Conservation (phyloP, 352 stramenopile genomes). For the Pythium chondricola region DNA sequence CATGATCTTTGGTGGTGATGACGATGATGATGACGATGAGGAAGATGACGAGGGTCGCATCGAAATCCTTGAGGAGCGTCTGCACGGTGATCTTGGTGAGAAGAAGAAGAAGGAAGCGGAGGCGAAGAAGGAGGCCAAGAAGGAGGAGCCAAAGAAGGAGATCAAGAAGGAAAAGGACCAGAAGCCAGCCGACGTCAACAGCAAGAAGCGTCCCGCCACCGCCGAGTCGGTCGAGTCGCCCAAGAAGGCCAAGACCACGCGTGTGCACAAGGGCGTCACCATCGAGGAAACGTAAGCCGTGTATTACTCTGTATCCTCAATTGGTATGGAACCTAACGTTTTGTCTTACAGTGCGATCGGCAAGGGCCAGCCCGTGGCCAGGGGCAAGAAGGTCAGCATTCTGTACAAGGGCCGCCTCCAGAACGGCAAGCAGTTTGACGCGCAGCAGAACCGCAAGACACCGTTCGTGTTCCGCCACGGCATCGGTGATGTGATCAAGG, state of each 20-base stretch:
- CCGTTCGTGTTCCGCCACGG: constrained; percentile 83
- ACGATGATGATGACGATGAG: constrained; percentile 34
- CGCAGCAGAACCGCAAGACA: constrained; percentile 73
- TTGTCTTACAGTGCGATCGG: constrained; percentile 43
- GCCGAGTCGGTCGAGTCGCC: constrained; percentile 53
- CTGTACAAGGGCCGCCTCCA: constrained; percentile 72
- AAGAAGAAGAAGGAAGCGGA: constrained; percentile 31
- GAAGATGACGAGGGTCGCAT: constrained; percentile 49
- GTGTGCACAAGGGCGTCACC: constrained; percentile 71
- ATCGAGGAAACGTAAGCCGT: constrained; percentile 69
- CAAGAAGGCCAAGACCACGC: constrained; percentile 71
- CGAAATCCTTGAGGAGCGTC: constrained; percentile 69
- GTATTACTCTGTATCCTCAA: not conserved
- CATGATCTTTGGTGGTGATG: constrained; percentile 56
- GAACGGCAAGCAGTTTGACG: constrained; percentile 86
- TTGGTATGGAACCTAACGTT: not conserved
- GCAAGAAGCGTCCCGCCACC: constrained; percentile 65
- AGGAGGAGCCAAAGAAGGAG: constrained; percentile 21
- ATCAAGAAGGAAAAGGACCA: constrained; percentile 37
- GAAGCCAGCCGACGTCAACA: constrained; percentile 26
- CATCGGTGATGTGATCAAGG: constrained; percentile 91
- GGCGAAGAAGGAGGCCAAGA: constrained; percentile 20
- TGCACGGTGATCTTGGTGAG: constrained; percentile 37
- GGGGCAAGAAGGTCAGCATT: constrained; percentile 74
- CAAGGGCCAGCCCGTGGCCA: constrained; percentile 51